Conservation (phyloP, 192 early-diverging fungal genomes). For the Coemansia sp. region DNA sequence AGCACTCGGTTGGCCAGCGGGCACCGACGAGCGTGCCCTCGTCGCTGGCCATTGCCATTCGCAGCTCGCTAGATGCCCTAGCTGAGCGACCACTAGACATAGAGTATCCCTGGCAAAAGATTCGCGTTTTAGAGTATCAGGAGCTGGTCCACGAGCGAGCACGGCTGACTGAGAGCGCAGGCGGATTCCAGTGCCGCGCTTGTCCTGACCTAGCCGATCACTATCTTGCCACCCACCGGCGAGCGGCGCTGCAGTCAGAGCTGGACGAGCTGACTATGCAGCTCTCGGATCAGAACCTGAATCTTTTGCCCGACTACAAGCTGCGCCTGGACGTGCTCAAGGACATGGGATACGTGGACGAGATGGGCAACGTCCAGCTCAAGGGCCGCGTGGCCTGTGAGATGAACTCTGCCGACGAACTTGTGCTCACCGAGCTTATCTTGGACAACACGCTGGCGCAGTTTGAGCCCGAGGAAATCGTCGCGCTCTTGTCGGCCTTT, state of each 20-base stretch:
- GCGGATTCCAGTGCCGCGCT: constrained; percentile 39
- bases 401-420: constrained; percentile 95
- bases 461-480: constrained; percentile 91
- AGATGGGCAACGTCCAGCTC: constrained; percentile 83
- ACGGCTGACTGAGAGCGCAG: constrained; percentile 45
- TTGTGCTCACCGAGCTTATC: constrained; percentile 93
- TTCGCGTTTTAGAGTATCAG: constrained; percentile 89
- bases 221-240: constrained; percentile 60
- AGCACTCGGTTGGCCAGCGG: constrained; percentile 19
- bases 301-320: constrained; percentile 91
- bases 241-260: constrained; percentile 67
- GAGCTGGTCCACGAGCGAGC: constrained; percentile 67
- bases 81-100: constrained; percentile 30
- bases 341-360: constrained; percentile 79
- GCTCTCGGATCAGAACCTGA: constrained; percentile 91
- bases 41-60: constrained; percentile 53
- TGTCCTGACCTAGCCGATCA: constrained; percentile 53
- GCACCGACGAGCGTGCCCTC: constrained; percentile 12
- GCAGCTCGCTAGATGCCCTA: constrained; percentile 31
- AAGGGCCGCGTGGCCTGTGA: constrained; percentile 98
- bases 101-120: constrained; percentile 85
- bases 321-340: constrained; percentile 86
- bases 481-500: constrained; percentile 91
- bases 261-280: constrained; percentile 74
- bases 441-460: constrained; percentile 90